These are phyloP conservation scores for Pichia insulana DNA, from an alignment of 805 yeast genomes.

Conservation along the genomic window DNA sequence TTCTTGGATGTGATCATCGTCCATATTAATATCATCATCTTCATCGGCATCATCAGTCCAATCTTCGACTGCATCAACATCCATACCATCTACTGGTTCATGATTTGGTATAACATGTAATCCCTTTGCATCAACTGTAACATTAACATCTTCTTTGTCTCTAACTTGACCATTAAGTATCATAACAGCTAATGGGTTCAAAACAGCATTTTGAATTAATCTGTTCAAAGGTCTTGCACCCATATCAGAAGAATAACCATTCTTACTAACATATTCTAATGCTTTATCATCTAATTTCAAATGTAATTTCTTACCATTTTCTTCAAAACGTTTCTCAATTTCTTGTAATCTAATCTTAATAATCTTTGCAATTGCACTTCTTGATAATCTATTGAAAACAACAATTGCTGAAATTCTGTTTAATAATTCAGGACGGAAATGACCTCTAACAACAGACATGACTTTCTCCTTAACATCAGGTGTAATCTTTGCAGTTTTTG, in stretches of 20 bases:
- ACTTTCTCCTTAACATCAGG: conserved; percentile 67
- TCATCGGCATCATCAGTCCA: conserved; percentile 59
- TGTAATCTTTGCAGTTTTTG: conserved; percentile 54
- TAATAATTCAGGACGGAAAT: conserved; percentile 95
- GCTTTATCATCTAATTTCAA: conserved; percentile 72
- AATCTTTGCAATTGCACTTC: conserved; percentile 85
- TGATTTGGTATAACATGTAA: conserved; percentile 83
- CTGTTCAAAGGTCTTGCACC: conserved; percentile 97
- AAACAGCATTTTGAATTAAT: conserved; percentile 78
- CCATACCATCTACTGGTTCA: conserved; percentile 46
- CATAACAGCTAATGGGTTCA: conserved; percentile 84
- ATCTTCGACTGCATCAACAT: conserved; percentile 47
- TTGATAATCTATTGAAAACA: conserved; percentile 85
- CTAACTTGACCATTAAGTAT: conserved; percentile 76
- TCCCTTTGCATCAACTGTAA: conserved; percentile 51
- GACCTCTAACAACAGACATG: conserved; percentile 73
- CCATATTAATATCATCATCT: conserved; percentile 34
- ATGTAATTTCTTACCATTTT: conserved; percentile 69
- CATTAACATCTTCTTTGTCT: conserved; percentile 80
- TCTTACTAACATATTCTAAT: conserved; percentile 66
- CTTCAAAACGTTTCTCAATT: conserved; percentile 75
- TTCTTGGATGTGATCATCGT: conserved; percentile 15
- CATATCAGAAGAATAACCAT: conserved; percentile 87
- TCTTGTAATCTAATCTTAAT: conserved; percentile 79
- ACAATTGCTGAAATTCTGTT: conserved; percentile 93